phyloP scores from a whole-genome alignment of 805 yeast species.

The Monosporozyma servazzii region DNA sequence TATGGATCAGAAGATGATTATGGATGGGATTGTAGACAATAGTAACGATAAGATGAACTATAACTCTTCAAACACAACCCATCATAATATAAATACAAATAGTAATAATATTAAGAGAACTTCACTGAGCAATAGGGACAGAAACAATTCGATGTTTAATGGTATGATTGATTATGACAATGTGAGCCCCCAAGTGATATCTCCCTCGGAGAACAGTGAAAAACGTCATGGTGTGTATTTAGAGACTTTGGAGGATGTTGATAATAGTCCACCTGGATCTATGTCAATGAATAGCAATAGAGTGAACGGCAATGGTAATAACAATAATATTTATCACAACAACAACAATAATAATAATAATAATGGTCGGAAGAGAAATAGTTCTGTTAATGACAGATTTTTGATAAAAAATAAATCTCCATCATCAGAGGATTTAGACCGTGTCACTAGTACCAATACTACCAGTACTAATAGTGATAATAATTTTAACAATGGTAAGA shows the following conservation, averaged over 20 bases:
- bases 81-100: neutral
- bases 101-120: neutral
- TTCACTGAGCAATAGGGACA: neutral
- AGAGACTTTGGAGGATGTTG: constrained; percentile 3
- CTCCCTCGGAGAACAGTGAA: neutral
- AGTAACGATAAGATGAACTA: neutral
- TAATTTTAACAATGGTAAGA: constrained; percentile 6
- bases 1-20: constrained; percentile 24
- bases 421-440: constrained; percentile 4
- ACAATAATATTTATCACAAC: neutral
- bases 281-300: neutral
- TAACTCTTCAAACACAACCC: neutral
- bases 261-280: neutral
- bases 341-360: neutral
- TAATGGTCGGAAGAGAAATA: neutral
- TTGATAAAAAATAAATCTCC: constrained; percentile 21
- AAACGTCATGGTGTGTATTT: neutral
- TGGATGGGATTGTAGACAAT: constrained; percentile 14
- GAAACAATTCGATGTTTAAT: constrained; percentile 1
- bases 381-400: constrained; percentile 7
- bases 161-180: constrained; percentile 1
- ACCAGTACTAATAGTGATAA: neutral
- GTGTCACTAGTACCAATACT: constrained; percentile 1
- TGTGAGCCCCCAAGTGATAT: neutral
- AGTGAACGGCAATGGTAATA: neutral